Percentiles rank a stretch among this genome's conserved stretches.
Evolutionary conservation across 192 early-diverging fungal genomes (phyloP).

Genomic region (Coemansia sp.): DNA sequence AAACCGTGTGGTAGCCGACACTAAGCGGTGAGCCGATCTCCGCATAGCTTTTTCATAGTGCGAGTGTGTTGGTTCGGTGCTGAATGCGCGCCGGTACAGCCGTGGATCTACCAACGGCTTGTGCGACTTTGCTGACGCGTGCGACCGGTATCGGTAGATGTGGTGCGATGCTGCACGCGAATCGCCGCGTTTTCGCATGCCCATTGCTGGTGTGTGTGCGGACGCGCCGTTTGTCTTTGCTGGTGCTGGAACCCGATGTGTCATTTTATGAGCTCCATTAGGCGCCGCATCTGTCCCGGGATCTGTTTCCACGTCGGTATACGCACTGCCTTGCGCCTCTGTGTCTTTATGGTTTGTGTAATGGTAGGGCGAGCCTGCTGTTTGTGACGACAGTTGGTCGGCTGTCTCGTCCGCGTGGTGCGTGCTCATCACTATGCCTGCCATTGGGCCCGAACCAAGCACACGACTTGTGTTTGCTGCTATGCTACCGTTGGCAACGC

Average conservation of each 20-base stretch:
- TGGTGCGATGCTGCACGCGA: constrained; percentile 1
- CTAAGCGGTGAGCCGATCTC: constrained; percentile 39
- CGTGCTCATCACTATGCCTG: constrained; percentile 39
- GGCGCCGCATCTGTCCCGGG: background rate
- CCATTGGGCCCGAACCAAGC: constrained; percentile 16
- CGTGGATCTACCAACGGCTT: constrained; percentile 31
- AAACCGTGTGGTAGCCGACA: constrained; percentile 44
- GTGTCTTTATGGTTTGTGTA: constrained; percentile 15
- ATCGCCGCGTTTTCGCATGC: constrained; percentile 1
- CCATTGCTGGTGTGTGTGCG: background rate
- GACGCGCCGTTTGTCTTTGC: constrained; percentile 1
- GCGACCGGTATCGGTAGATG: background rate
- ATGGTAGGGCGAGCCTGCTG: constrained; percentile 26
- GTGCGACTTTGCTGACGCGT: constrained; percentile 4
- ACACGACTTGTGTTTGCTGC: constrained; percentile 9
- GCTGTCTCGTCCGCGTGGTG: constrained; percentile 31
- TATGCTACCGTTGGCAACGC: background rate
- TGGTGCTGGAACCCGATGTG: background rate
- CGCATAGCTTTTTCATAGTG: constrained; percentile 47
- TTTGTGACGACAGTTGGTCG: constrained; percentile 29
- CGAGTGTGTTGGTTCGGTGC: constrained; percentile 11
- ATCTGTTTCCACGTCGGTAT: constrained; percentile 9
- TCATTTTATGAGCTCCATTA: background rate
- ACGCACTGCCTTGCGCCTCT: background rate
- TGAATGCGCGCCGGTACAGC: constrained; percentile 12